Conservation (phyloP, 208 protist genomes). For the Spongospora subterranea region DNA sequence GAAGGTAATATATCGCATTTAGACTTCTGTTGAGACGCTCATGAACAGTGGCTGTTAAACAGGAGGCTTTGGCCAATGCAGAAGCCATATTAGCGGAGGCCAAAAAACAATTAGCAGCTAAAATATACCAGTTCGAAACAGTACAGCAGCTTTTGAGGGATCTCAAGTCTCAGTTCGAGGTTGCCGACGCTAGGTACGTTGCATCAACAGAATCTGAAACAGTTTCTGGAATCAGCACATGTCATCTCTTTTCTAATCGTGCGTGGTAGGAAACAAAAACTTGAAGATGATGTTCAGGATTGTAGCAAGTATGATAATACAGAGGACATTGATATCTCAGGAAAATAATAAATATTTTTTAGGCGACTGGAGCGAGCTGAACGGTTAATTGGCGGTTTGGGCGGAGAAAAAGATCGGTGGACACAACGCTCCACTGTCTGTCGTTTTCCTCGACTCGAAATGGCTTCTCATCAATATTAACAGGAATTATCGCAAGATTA, state of each 20-base stretch:
- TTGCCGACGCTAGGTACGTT: conserved; percentile 47
- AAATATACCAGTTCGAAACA: conserved; percentile 67
- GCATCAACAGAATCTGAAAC: no score
- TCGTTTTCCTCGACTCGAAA: not conserved
- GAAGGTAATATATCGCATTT: not conserved
- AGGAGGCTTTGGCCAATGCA: conserved; percentile 67
- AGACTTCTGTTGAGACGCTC: not conserved
- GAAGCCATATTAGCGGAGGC: conserved; percentile 59
- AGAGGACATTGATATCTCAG: no score
- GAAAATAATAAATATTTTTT: not conserved
- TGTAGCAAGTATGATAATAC: conserved; percentile 32
- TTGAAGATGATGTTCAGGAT: conserved; percentile 50
- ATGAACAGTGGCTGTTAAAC: not conserved
- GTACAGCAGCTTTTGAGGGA: conserved; percentile 66
- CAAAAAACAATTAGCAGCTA: conserved; percentile 66
- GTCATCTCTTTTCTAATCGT: no score
- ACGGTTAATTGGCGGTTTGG: conserved; percentile 92
- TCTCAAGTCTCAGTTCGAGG: conserved; percentile 64
- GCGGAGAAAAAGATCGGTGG: conserved; percentile 92
- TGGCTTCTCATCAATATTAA: not conserved
- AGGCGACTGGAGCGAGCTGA: conserved; percentile 89
- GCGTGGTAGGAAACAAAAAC: conserved; percentile 44
- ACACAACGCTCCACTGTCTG: conserved; percentile 78
- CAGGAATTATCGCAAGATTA: conserved; percentile 79
- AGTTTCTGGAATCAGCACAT: no score